phyloP scores from a whole-genome alignment of 2,329 filamentous ascomycete species.

The Metarhizium robertsii region DNA sequence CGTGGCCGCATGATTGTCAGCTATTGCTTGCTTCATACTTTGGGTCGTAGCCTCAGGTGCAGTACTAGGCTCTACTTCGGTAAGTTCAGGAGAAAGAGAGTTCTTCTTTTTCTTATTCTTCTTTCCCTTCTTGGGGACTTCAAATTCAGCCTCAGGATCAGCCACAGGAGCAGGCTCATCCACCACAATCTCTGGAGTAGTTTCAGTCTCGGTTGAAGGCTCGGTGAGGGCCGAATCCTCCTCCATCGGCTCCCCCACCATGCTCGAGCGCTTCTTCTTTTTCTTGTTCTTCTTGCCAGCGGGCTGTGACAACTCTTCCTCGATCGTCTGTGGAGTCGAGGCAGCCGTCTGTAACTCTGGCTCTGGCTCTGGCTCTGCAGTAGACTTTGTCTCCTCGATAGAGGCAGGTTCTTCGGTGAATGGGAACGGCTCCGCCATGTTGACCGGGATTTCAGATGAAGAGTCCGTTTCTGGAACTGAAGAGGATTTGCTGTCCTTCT shows the following conservation, averaged over 20 bases:
- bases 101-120: conserved; percentile 12
- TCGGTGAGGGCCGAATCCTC: background rate
- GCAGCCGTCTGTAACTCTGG: conserved; percentile 1
- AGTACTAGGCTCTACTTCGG: background rate
- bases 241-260: background rate
- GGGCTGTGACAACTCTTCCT: too few species aligned
- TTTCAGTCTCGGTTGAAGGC: background rate
- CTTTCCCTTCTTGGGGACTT: conserved; percentile 6
- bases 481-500: conserved; percentile 18
- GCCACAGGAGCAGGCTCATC: background rate
- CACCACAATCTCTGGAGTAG: background rate
- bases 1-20: background rate
- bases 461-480: background rate
- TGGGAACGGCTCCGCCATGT: background rate
- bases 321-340: too few species aligned
- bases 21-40: background rate
- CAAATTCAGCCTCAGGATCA: conserved; percentile 1
- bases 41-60: background rate
- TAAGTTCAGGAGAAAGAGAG: conserved; percentile 4
- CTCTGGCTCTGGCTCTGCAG: conserved; percentile 5
- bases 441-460: background rate
- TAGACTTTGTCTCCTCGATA: background rate
- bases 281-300: too few species aligned
- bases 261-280: background rate
- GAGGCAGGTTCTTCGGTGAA: conserved; percentile 3